These are phyloP conservation scores for Stenogyne calaminthoides DNA, from an alignment of 305 asterid species.

Conservation along the genomic window DNA sequence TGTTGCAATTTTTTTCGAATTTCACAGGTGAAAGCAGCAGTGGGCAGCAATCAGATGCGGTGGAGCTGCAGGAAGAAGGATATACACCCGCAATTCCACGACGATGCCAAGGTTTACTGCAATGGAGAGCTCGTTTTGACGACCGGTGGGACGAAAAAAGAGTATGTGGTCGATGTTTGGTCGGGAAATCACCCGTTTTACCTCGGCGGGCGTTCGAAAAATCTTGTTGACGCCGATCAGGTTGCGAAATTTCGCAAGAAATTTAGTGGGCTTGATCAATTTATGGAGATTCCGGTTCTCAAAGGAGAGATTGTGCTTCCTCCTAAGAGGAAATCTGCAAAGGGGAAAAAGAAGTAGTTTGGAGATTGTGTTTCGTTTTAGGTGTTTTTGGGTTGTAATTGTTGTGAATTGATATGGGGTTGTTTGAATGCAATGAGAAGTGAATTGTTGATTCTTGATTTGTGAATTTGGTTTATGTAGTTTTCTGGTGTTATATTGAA, in stretches of 20 bases:
- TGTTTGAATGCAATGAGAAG: slow-evolving; percentile 14
- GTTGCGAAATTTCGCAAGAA: slow-evolving; percentile 88
- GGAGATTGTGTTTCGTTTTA: not conserved
- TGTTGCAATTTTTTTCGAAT: not conserved
- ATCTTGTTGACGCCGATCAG: slow-evolving; percentile 71
- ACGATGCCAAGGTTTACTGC: slow-evolving; percentile 83
- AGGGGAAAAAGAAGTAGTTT: slow-evolving; percentile 69
- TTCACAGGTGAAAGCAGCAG: slow-evolving; percentile 52
- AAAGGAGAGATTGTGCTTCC: slow-evolving; percentile 93
- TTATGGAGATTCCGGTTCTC: slow-evolving; percentile 88
- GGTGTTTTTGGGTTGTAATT: slow-evolving; percentile 7
- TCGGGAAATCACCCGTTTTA: slow-evolving; percentile 95
- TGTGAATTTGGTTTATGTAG: not conserved
- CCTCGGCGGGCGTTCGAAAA: slow-evolving; percentile 69
- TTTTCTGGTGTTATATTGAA: not conserved
- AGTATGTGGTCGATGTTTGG: slow-evolving; percentile 94
- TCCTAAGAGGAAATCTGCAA: slow-evolving; percentile 65
- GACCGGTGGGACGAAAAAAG: slow-evolving; percentile 89
- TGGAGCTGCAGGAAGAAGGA: slow-evolving; percentile 88
- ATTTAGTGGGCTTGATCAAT: slow-evolving; percentile 52
- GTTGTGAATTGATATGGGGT: slow-evolving; percentile 27
- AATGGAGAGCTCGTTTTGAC: slow-evolving; percentile 96
- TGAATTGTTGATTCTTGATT: slow-evolving; percentile 10
- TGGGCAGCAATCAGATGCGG: slow-evolving; percentile 53
- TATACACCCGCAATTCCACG: slow-evolving; percentile 79